Conservation (phyloP, 768 basidiomycete genomes). For the Hericium alpestre region DNA sequence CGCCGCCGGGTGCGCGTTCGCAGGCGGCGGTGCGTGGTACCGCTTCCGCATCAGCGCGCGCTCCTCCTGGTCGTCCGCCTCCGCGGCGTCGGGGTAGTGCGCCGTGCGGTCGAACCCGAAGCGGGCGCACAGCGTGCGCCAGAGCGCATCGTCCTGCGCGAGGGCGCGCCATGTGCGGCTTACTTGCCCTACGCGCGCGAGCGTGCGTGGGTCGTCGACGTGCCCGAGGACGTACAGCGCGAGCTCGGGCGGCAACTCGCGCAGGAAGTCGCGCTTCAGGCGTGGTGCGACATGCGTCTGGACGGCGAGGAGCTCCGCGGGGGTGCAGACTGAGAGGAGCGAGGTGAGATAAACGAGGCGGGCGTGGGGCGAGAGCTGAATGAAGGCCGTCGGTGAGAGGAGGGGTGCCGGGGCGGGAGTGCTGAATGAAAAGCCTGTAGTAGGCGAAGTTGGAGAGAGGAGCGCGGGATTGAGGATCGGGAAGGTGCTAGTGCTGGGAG, state of each 20-base stretch:
- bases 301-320: conserved; percentile 11
- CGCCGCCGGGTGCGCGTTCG: background rate
- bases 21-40: background rate
- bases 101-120: conserved; percentile 4
- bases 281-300: conserved; percentile 10
- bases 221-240: conserved; percentile 11
- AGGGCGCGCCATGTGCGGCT: conserved; percentile 12
- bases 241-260: conserved; percentile 11
- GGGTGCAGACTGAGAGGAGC: conserved; percentile 7
- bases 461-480: background rate
- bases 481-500: background rate
- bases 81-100: background rate
- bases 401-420: background rate
- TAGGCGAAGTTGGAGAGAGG: background rate
- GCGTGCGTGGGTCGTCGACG: conserved; percentile 10
- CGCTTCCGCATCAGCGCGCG: background rate
- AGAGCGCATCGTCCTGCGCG: conserved; percentile 9
- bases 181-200: conserved; percentile 8
- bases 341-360: conserved; percentile 7
- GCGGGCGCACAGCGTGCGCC: conserved; percentile 6
- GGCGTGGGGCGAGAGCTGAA: background rate
- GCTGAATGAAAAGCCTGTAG: background rate
- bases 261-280: conserved; percentile 13
- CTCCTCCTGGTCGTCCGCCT: background rate
- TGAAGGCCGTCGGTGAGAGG: background rate